Conservation (phyloP, 2,329 filamentous ascomycete species). For the Colletotrichum theobromicola region DNA sequence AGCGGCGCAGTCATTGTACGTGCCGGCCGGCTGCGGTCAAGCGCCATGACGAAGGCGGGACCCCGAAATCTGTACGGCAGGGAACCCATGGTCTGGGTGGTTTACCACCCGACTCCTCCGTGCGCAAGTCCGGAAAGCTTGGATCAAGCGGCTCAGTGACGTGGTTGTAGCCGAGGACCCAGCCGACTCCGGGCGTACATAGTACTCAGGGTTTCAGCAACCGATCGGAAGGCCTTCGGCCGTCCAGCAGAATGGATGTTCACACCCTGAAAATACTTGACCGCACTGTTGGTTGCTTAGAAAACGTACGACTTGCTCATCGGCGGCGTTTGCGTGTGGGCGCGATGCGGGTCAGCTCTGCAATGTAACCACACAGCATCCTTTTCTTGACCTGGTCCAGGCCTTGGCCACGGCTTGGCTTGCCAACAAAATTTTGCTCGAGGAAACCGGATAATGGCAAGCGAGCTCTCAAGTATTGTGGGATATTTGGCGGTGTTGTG, state of each 20-base stretch:
- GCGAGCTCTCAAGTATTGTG: neutral
- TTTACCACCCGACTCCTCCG: neutral
- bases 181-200: neutral
- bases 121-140: conserved; percentile 10
- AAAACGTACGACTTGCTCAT: neutral
- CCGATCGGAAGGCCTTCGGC: neutral
- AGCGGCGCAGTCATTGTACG: neutral
- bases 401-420: neutral
- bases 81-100: neutral
- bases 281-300: neutral
- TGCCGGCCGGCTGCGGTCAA: neutral
- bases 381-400: neutral
- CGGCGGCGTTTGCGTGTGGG: neutral
- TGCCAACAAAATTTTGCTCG: neutral
- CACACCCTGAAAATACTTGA: neutral
- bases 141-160: conserved; percentile 8
- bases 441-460: neutral
- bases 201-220: neutral
- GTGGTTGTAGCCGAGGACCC: neutral
- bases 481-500: neutral
- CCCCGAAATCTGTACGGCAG: neutral
- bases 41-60: neutral
- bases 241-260: neutral
- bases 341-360: conserved; percentile 12
- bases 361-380: conserved; percentile 12